Conservation (phyloP, 208 protist genomes). For the Perkinsela sp. region DNA sequence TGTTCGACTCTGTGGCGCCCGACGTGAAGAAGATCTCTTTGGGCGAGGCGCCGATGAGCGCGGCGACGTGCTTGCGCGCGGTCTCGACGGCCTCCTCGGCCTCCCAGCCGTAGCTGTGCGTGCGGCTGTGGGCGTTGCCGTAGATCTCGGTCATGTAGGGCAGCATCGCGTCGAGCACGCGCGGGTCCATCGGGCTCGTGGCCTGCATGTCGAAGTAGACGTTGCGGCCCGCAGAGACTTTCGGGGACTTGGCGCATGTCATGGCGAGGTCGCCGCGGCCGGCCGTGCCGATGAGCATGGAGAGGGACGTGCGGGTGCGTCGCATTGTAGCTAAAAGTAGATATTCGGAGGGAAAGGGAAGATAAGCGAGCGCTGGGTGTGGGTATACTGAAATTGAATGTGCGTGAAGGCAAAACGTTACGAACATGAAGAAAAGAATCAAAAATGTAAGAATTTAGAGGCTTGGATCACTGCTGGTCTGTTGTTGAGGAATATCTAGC, state of each 20-base stretch:
- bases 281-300: background rate
- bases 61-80: conserved; percentile 59
- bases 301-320: background rate
- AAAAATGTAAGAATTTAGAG: no score
- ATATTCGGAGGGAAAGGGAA: no score
- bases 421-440: no score
- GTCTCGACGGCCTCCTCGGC: conserved; percentile 73
- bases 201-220: conserved; percentile 86
- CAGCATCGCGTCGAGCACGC: conserved; percentile 94
- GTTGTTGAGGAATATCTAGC: no score
- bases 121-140: conserved; percentile 93
- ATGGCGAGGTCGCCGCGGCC: background rate
- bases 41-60: conserved; percentile 70
- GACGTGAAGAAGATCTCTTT: conserved; percentile 98
- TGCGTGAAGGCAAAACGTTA: no score
- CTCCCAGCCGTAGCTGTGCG: conserved; percentile 89
- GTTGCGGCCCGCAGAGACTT: conserved; percentile 2
- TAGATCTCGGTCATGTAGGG: conserved; percentile 82
- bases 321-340: no score
- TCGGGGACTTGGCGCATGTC: background rate
- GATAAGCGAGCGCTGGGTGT: no score
- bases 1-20: conserved; percentile 96
- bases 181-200: conserved; percentile 80
- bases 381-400: no score
- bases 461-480: no score